A percentile compares a stretch with the other conserved stretches of the same genome.
These are phyloP conservation scores for Capronia americana DNA, from an alignment of 2,329 filamentous ascomycete species.

Conservation along the genomic window DNA sequence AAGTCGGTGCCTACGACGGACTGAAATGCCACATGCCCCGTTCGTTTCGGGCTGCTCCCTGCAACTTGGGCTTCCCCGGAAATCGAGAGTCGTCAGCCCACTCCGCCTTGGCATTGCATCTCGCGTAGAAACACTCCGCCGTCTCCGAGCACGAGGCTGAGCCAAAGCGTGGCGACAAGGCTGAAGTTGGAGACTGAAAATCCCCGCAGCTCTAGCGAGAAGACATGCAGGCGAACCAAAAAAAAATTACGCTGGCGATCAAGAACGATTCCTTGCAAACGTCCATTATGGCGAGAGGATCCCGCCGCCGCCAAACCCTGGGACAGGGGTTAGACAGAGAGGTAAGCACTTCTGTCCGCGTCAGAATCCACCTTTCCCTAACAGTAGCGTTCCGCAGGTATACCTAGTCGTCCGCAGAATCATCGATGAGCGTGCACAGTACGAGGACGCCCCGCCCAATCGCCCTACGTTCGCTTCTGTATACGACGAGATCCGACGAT, in stretches of 20 bases:
- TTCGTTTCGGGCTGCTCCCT: constrained; percentile 1
- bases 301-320: constrained; percentile 55
- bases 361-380: neutral
- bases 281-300: constrained; percentile 47
- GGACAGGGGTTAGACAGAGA: constrained; percentile 69
- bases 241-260: neutral
- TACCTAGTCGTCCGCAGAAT: constrained; percentile 81
- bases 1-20: neutral
- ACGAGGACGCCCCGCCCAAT: constrained; percentile 50
- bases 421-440: constrained; percentile 67
- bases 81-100: neutral
- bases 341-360: constrained; percentile 43
- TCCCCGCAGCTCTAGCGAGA: neutral
- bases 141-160: neutral
- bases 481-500: constrained; percentile 80
- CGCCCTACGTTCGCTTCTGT: constrained; percentile 65
- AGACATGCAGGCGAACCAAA: too few relatives aligned
- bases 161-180: neutral
- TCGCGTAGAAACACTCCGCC: constrained; percentile 5
- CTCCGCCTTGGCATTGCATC: neutral
- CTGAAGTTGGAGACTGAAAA: neutral
- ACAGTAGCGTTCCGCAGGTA: constrained; percentile 55
- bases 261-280: neutral
- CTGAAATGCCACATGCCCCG: constrained; percentile 19
- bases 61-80: constrained; percentile 13